Percentiles rank a stretch among this genome's conserved stretches.
phyloP scores from a whole-genome alignment of 73 alveolate species.

The Durusdinium trenchii region DNA sequence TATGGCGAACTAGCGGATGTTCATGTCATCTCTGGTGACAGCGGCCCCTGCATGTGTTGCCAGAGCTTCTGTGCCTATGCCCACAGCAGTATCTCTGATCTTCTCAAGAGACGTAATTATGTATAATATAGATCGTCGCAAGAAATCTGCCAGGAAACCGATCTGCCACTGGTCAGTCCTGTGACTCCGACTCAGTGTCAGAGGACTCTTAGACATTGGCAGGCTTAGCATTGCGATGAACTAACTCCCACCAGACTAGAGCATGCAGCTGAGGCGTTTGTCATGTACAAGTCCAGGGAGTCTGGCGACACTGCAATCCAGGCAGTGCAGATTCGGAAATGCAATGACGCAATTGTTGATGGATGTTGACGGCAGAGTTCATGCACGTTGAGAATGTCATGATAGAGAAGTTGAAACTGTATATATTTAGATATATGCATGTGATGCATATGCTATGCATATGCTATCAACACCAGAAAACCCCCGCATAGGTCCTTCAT shows the following conservation, averaged over 20 bases:
- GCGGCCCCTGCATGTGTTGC: not conserved
- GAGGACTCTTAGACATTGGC: too few species aligned
- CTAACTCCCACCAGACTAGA: not conserved
- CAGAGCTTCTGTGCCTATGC: not conserved
- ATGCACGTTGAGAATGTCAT: too few species aligned
- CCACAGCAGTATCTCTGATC: not conserved
- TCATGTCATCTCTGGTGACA: conserved; percentile 87
- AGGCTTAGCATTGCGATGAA: too few species aligned
- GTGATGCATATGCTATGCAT: too few species aligned
- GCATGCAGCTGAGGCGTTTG: conserved; percentile 50
- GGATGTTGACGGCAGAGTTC: too few species aligned
- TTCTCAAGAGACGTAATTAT: too few species aligned
- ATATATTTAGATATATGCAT: too few species aligned
- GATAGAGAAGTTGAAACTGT: too few species aligned
- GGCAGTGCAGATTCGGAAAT: not conserved
- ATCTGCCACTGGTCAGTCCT: conserved; percentile 69
- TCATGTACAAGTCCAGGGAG: conserved; percentile 49
- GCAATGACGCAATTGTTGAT: too few species aligned
- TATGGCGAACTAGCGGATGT: conserved; percentile 65
- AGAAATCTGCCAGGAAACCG: conserved; percentile 47
- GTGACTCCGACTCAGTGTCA: not conserved
- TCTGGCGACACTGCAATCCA: conserved; percentile 66
- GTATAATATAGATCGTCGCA: not conserved
- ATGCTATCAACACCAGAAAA: too few species aligned
- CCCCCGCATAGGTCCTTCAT: too few species aligned